Base-by-base conservation (phyloP, 2,329 filamentous ascomycete species). In the Phialemoniopsis sp. region DNA sequence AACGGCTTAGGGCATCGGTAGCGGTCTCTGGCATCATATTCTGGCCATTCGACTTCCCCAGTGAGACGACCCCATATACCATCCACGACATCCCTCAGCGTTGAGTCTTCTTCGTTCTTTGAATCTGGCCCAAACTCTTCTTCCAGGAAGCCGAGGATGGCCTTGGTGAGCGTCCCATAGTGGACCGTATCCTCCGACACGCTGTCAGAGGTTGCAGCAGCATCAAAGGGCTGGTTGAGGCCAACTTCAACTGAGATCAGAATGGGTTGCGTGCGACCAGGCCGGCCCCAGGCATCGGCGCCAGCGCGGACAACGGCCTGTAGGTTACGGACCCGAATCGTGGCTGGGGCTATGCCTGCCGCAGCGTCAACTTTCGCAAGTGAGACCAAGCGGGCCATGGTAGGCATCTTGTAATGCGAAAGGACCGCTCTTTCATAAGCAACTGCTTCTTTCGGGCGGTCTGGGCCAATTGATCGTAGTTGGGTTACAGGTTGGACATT, bases 161-260 rank as follows among this genome's bases (percentile, higher is more conserved):
- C 68, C 62, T 89, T 88, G 63, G 79, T 82, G 13, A 89, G 68
- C 9, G 66, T 70, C 3, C 86, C 85, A 53, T 90, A 90, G 63
- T 90, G 83, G 17, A 89, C 78, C 3, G 86, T 89, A 54, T 85
- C 85, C n/a, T 62, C 59, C 34, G 78, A 73, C 28, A 90, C 72
- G 8, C 64, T 63, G 61, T 90, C 86, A 5, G 60, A 59, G 2
- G 67, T 52, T 0, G 80, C 78, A 2, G 82, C 77, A 1, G 72
- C 67, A 35, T 63, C 64, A 53, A 89, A 88, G 0, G 71, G 58
- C 8, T 63, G 54, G 13, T 61, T 57, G 43, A 89, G 70, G 4
- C 68, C 71, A 4, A 88, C 68, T 15, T 73, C 69, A 28, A 78
- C 73, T 5, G 80, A 82, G 8, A 89, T 51, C 7, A 76, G 54